These are phyloP conservation scores for Spergularia bocconei DNA, from an alignment of 148 eudicot genomes.

Conservation along the genomic window DNA sequence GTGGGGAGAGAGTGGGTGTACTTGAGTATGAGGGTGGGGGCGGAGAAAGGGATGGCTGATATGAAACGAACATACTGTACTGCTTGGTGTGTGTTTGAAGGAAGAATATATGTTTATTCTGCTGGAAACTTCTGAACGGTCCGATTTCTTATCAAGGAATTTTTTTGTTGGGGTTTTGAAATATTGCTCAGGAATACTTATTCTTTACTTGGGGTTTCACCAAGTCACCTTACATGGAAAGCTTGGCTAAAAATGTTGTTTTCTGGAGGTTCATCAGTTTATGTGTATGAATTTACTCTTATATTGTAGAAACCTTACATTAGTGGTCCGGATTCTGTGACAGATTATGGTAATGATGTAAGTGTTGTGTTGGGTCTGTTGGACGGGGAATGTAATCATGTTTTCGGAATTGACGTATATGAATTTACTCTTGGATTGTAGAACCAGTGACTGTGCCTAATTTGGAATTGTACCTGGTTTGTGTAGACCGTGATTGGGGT, in stretches of 20 bases:
- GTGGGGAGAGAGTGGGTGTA: constrained; percentile 1
- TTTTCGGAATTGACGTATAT: background rate
- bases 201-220: too few species aligned
- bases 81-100: constrained; percentile 5
- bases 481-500: background rate
- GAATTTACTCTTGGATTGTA: background rate
- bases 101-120: background rate
- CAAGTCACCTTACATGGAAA: too few species aligned
- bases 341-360: background rate
- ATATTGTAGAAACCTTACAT: too few species aligned
- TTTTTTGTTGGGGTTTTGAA: background rate
- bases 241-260: background rate
- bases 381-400: background rate
- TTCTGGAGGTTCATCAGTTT: background rate
- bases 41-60: background rate
- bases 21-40: constrained; percentile 16
- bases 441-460: background rate
- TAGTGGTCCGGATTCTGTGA: background rate
- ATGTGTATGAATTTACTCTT: too few species aligned
- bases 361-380: too few species aligned
- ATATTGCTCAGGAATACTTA: background rate
- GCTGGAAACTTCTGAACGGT: background rate
- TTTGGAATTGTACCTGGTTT: background rate
- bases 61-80: constrained; percentile 1
- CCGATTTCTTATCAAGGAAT: background rate